These are phyloP conservation scores for Telopea speciosissima DNA, from an alignment of 177 flowering plant genomes.

Conservation along the genomic window DNA sequence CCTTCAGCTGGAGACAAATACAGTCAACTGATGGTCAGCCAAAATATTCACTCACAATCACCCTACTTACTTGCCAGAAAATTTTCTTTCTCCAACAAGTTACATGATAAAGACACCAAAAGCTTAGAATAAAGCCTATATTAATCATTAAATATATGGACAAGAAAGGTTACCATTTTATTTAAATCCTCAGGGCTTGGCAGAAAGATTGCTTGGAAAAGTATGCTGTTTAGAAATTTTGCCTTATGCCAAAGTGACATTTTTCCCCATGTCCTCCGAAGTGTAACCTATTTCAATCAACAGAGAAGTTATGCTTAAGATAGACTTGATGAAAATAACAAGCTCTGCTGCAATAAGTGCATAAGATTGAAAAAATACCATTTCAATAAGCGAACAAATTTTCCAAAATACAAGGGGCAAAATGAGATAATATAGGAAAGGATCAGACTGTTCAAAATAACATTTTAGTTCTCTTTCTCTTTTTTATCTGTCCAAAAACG, in stretches of 20 bases:
- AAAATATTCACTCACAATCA: neutral
- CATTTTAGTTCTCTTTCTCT: too few relatives aligned
- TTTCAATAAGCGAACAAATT: neutral
- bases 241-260: conserved; percentile 91
- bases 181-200: conserved; percentile 75
- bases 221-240: conserved; percentile 51
- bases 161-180: conserved; percentile 48
- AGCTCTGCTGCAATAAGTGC: neutral
- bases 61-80: neutral
- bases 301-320: neutral
- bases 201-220: conserved; percentile 75
- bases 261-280: conserved; percentile 84
- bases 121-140: neutral
- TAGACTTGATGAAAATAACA: neutral
- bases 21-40: neutral
- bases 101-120: neutral
- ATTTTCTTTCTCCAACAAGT: conserved; percentile 1
- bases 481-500: too few relatives aligned
- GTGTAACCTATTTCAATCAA: conserved; percentile 53
- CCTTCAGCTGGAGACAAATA: conserved; percentile 58
- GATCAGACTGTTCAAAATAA: neutral
- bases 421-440: neutral
- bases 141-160: neutral
- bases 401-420: neutral
- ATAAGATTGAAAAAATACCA: neutral